phyloP scores from a whole-genome alignment of 106 monocot genomes.

The Allium sativum region DNA sequence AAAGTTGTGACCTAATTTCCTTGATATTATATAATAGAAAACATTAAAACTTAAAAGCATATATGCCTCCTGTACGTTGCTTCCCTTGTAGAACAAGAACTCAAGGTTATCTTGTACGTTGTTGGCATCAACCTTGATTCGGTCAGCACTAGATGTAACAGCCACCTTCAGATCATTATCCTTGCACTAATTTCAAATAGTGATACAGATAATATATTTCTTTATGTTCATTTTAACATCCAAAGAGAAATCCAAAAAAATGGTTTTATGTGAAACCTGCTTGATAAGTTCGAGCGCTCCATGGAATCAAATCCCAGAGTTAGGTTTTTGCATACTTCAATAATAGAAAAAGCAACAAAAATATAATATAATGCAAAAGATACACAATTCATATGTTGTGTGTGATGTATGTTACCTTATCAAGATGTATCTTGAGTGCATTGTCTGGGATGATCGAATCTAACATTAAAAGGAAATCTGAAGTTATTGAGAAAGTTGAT shows the following conservation, averaged over 20 bases:
- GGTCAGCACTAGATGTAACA: slow-evolving; percentile 94
- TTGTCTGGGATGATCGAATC: too few species aligned
- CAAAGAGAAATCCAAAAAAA: too few species aligned
- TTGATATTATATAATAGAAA: too few species aligned
- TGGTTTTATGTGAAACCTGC: slow-evolving; percentile 30
- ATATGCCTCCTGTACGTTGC: too few species aligned
- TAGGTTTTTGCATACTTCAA: slow-evolving; percentile 89
- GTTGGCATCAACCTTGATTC: slow-evolving; percentile 74
- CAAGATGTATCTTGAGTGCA: slow-evolving; percentile 57
- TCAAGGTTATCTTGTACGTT: too few species aligned
- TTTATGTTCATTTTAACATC: too few species aligned
- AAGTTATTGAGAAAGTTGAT: background rate
- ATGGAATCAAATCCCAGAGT: slow-evolving; percentile 87
- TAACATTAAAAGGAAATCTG: too few species aligned
- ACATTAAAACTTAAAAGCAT: too few species aligned
- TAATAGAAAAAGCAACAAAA: background rate
- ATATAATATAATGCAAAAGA: background rate
- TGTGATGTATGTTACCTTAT: slow-evolving; percentile 35
- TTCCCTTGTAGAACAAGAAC: too few species aligned
- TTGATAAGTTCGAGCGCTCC: slow-evolving; percentile 81
- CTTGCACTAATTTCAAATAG: slow-evolving; percentile 49
- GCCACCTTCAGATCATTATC: slow-evolving; percentile 78
- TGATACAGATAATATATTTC: background rate
- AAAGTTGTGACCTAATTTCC: too few species aligned
- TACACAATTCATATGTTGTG: background rate